Percentiles rank a stretch among this genome's conserved stretches.
Evolutionary conservation across 176 grass and related monocot species (phyloP).

Genomic region (Elymus sibiricus): DNA sequence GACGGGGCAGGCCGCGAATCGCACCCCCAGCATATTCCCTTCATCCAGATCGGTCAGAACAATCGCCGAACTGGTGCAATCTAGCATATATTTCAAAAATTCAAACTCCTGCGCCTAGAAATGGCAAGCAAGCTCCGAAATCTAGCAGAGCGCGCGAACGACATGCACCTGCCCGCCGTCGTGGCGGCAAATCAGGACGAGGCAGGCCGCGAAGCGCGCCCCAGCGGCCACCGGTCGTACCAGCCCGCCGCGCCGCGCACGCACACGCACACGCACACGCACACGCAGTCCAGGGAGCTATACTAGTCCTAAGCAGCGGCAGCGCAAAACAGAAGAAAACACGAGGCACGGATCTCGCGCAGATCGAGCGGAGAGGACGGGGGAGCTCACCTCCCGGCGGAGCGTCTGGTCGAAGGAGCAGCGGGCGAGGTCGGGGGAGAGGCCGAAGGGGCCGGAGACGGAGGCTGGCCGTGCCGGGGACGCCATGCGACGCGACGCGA

Average conservation of each 20-base stretch:
- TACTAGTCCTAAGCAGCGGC: too few species aligned
- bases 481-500: conserved; percentile 18
- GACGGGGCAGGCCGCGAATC: too few species aligned
- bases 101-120: background rate
- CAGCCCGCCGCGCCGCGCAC: too few species aligned
- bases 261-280: background rate
- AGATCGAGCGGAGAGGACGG: background rate
- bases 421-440: conserved; percentile 37
- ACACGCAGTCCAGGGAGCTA: too few species aligned
- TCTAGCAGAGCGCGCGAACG: background rate
- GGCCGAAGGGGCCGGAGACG: conserved; percentile 49
- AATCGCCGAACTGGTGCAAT: background rate
- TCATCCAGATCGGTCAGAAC: background rate
- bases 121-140: background rate
- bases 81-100: background rate
- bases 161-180: too few species aligned
- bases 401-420: conserved; percentile 55
- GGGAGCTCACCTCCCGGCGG: conserved; percentile 22
- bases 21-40: too few species aligned
- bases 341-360: background rate
- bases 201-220: background rate
- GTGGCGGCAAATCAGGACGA: background rate
- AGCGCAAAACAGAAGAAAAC: background rate
- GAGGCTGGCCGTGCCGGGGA: conserved; percentile 46
- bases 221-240: background rate